Conservation (phyloP, 2,329 filamentous ascomycete species). For the Thielaviopsis cerberus region DNA sequence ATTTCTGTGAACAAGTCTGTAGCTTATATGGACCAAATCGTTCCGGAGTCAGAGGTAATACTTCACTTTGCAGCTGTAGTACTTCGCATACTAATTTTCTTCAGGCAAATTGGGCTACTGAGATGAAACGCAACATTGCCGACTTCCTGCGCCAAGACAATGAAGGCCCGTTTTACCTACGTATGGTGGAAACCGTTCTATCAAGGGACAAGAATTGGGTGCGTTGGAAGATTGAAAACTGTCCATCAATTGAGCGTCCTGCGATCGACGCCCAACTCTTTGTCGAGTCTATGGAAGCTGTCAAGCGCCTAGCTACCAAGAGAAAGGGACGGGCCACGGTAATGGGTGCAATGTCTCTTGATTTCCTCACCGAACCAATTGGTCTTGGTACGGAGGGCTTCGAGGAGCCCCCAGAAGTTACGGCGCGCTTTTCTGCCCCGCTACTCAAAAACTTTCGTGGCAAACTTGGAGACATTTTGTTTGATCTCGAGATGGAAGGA, state of each 20-base stretch:
- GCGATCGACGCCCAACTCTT: conserved; percentile 53
- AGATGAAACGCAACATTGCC: conserved; percentile 62
- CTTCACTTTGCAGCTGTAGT: not conserved
- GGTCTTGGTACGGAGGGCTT: conserved; percentile 23
- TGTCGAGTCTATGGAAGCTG: conserved; percentile 46
- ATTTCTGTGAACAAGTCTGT: conserved; percentile 70
- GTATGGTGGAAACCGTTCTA: conserved; percentile 91
- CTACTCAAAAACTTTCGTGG: conserved; percentile 35
- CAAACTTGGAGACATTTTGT: conserved; percentile 59
- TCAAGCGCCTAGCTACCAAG: conserved; percentile 46
- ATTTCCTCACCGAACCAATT: conserved; percentile 49
- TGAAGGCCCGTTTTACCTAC: conserved; percentile 83
- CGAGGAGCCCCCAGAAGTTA: conserved; percentile 41
- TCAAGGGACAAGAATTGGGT: conserved; percentile 97
- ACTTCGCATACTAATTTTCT: conserved; percentile 10
- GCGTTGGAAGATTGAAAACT: conserved; percentile 91
- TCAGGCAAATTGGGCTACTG: conserved; percentile 63
- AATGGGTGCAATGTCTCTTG: conserved; percentile 55
- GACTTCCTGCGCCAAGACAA: conserved; percentile 62
- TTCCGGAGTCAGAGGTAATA: conserved; percentile 69
- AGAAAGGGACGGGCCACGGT: conserved; percentile 52
- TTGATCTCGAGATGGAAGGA: conserved; percentile 69
- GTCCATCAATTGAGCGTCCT: conserved; percentile 65
- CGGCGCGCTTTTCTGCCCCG: conserved; percentile 20
- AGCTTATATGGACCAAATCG: conserved; percentile 54